Evolutionary conservation across 73 alveolate genomes (phyloP).

Genomic region (Paramecium caudatum): DNA sequence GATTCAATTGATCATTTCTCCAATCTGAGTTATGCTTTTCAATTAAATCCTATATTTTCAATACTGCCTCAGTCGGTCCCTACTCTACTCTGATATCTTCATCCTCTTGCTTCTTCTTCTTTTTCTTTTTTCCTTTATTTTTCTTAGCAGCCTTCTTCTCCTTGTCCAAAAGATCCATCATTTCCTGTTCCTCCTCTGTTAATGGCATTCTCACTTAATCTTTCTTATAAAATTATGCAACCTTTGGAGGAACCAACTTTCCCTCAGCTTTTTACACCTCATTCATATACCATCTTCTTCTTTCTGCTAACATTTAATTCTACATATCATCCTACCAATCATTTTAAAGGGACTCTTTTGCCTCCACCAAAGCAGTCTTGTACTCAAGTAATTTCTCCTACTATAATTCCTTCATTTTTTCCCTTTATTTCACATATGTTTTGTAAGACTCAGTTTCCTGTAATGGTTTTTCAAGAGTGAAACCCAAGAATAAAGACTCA

Average conservation of each 20-base stretch:
- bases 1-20: conserved; percentile 59
- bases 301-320: conserved; percentile 70
- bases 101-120: conserved; percentile 72
- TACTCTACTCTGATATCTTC: conserved; percentile 71
- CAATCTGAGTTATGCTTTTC: conserved; percentile 65
- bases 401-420: conserved; percentile 85
- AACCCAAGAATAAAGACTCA: conserved; percentile 89
- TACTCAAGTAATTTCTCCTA: conserved; percentile 86
- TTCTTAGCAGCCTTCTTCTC: conserved; percentile 76
- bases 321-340: conserved; percentile 74
- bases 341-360: conserved; percentile 50
- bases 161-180: conserved; percentile 84
- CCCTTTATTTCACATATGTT: conserved; percentile 75
- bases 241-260: conserved; percentile 72
- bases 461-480: conserved; percentile 81
- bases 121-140: conserved; percentile 67
- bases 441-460: conserved; percentile 75
- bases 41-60: conserved; percentile 69
- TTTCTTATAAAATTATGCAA: conserved; percentile 71
- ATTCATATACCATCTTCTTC: conserved; percentile 74
- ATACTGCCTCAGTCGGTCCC: conserved; percentile 75
- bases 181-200: conserved; percentile 80
- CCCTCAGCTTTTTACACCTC: conserved; percentile 73
- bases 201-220: conserved; percentile 74
- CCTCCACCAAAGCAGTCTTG: conserved; percentile 78